Conservation (phyloP, 148 eudicot species). For the Camellia sinensis region DNA sequence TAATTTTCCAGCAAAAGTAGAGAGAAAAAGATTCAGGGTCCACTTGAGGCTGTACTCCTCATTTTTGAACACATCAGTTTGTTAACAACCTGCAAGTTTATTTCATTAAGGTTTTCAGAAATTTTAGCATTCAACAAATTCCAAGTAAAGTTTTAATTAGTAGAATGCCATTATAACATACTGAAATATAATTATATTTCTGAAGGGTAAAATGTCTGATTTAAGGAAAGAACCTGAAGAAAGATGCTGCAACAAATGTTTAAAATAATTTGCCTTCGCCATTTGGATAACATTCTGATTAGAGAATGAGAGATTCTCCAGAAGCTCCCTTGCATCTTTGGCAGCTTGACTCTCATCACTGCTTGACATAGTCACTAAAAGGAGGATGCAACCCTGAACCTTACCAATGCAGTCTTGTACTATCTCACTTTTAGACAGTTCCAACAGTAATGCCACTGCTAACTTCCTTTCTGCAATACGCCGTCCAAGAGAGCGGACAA, state of each 20-base stretch:
- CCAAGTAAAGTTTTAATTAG: neutral
- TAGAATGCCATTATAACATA: neutral
- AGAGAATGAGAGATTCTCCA: constrained; percentile 41
- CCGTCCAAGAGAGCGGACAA: constrained; percentile 43
- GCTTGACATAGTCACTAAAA: constrained; percentile 39
- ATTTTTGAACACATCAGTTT: neutral
- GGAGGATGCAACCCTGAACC: constrained; percentile 45
- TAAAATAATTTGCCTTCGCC: constrained; percentile 44
- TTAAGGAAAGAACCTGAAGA: constrained; percentile 32
- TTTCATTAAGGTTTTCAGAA: neutral
- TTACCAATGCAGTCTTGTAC: constrained; percentile 32
- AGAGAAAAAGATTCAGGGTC: constrained; percentile 7
- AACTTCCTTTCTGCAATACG: constrained; percentile 32
- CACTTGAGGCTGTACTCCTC: neutral
- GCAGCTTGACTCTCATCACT: constrained; percentile 37
- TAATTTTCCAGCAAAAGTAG: neutral
- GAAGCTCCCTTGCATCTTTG: constrained; percentile 34
- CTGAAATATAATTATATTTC: neutral
- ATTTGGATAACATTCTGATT: constrained; percentile 42
- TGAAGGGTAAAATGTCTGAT: neutral
- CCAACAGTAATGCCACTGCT: constrained; percentile 36
- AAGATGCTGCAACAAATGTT: constrained; percentile 34
- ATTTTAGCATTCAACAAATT: neutral
- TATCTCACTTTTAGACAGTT: constrained; percentile 31
- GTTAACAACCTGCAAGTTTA: neutral